Conservation (phyloP, 1,284 basidiomycete genomes). For the Boletus semigastroideus region DNA sequence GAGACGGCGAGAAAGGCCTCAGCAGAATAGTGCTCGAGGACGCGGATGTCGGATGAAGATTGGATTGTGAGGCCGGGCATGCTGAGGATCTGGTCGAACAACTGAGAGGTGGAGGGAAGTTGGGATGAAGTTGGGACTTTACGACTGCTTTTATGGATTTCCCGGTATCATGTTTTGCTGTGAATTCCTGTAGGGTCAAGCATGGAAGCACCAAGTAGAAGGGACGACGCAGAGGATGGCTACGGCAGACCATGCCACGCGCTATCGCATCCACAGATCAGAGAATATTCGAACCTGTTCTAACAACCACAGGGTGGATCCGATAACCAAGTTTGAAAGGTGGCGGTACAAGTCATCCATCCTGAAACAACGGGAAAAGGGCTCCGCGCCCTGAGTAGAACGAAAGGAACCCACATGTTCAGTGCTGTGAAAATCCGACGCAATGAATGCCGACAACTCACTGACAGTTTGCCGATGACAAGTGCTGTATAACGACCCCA, state of each 20-base stretch:
- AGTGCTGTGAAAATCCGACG: not conserved
- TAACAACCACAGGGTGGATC: conserved; percentile 24
- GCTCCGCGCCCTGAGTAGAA: not conserved
- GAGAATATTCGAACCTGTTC: conserved; percentile 1
- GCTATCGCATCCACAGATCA: not conserved
- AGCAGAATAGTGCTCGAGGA: conserved; percentile 46
- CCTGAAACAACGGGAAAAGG: not conserved
- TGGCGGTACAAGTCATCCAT: not conserved
- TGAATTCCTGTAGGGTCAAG: conserved; percentile 21
- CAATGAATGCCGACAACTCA: not conserved
- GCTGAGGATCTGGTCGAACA: conserved; percentile 15
- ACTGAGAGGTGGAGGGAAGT: conserved; percentile 23
- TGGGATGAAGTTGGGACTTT: not conserved
- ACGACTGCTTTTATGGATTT: conserved; percentile 12
- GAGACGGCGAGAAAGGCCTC: conserved; percentile 43
- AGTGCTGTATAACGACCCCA: not conserved
- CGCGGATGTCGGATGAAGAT: conserved; percentile 25
- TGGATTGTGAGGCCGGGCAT: conserved; percentile 31
- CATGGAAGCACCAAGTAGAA: conserved; percentile 11
- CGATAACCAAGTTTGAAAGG: conserved; percentile 1
- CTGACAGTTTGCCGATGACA: not conserved
- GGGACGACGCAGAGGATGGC: conserved; percentile 13
- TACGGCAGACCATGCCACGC: conserved; percentile 2
- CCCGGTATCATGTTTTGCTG: conserved; percentile 13
- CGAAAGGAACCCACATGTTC: not conserved